A percentile compares a stretch with the other conserved stretches of the same genome.
Conservation (phyloP, 2,329 filamentous ascomycete genomes). For the Stromatinia cepivora region DNA sequence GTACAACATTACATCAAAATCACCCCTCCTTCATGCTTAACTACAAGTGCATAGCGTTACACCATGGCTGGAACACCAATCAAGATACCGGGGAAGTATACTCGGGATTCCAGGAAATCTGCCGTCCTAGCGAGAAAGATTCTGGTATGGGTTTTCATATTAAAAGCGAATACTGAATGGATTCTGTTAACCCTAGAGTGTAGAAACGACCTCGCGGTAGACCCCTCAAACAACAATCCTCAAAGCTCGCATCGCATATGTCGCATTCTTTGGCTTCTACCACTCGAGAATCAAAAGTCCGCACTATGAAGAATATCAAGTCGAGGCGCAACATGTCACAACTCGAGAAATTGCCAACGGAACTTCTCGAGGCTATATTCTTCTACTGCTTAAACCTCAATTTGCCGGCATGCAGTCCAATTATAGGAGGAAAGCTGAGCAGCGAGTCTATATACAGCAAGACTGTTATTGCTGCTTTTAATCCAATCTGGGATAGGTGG, state of each 20-base stretch:
- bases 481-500: slow-evolving; percentile 33
- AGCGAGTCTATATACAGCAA: slow-evolving; percentile 34
- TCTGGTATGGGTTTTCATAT: slow-evolving; percentile 27
- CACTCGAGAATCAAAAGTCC: slow-evolving; percentile 24
- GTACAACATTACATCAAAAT: background rate
- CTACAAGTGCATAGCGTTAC: background rate
- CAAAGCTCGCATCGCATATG: background rate
- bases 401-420: slow-evolving; percentile 38
- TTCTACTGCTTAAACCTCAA: slow-evolving; percentile 36
- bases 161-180: background rate
- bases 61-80: slow-evolving; percentile 39
- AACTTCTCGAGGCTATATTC: slow-evolving; percentile 39
- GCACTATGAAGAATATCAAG: slow-evolving; percentile 36
- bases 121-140: slow-evolving; percentile 32
- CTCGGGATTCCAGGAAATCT: slow-evolving; percentile 30
- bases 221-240: slow-evolving; percentile 27
- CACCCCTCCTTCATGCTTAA: background rate
- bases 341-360: slow-evolving; percentile 39
- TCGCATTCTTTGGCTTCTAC: background rate
- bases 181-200: slow-evolving; percentile 10
- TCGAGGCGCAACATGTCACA: slow-evolving; percentile 36
- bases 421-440: slow-evolving; percentile 38
- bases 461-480: slow-evolving; percentile 36
- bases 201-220: slow-evolving; percentile 30
- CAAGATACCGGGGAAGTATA: slow-evolving; percentile 38